Base-by-base conservation (phyloP, 73 alveolate genomes). In the Paramecium sexaurelia region DNA sequence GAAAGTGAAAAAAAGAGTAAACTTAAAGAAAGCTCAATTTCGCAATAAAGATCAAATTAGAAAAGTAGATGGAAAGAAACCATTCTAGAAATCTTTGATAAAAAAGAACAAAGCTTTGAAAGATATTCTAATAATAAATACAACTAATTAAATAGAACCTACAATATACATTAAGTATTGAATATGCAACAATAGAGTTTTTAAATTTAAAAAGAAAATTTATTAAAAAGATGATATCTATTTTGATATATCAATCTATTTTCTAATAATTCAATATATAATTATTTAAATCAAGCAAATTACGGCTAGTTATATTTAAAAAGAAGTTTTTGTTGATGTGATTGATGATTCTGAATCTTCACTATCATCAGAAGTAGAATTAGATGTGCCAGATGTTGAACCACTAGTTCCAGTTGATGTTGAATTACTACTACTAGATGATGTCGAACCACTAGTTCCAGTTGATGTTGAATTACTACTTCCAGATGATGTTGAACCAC, bases 41-140 rank as follows among this genome's bases (percentile, higher is more conserved):
- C 83, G 39, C 19, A 29, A 29, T 26, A 61, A 29, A 61, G 43
- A 61, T 61, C 83, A 61, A 61, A 61, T 61, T 10, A 61, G 26
- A 61, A 61, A 45, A 61, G 83, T 29, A 61, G 83, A 61, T 61
- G 83, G 83, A 61, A 61, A 32, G 83, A 61, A 61, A 61, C 83
- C 5, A 61, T 61, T 8, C 24, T 61, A 29, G 83, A 61, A 61
- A 61, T 61, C 20, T 61, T 61, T 61, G 83, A 61, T 61, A 61
- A 61, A 29, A 61, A 61, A 15, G 83, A 61, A 10, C 24, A 61
- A 24, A 61, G 83, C 17, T 61, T 61, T 61, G 83, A 61, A 61
- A 61, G 83, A 61, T 61, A 61, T 61, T 61, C 83, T 26, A 61
- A 26, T 61, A 61, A 61, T 32, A 61, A 61, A 61, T 29, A 61